Evolutionary conservation across 768 basidiomycete species (phyloP).

Genomic region (Termitomyces sp.): DNA sequence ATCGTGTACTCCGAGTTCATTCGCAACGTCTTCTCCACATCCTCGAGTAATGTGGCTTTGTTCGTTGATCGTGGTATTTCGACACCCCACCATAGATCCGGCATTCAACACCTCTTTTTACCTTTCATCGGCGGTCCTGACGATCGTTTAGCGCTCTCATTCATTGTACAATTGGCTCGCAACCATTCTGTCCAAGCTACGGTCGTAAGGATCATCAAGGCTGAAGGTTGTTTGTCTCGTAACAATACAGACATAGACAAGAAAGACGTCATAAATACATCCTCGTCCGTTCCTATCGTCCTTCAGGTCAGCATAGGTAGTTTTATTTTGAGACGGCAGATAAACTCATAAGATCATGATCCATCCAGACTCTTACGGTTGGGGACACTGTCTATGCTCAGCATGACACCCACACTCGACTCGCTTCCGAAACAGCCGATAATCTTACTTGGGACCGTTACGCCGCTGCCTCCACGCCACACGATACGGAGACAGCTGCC

Average conservation of each 20-base stretch:
- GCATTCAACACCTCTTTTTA: constrained; percentile 62
- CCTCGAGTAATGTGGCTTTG: constrained; percentile 72
- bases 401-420: constrained; percentile 53
- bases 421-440: constrained; percentile 83
- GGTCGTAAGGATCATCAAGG: constrained; percentile 56
- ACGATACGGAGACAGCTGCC: constrained; percentile 21
- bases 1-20: constrained; percentile 79
- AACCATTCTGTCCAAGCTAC: constrained; percentile 66
- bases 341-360: background rate
- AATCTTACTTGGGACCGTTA: constrained; percentile 73
- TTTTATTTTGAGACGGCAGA: background rate
- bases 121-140: constrained; percentile 96
- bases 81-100: constrained; percentile 19
- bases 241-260: constrained; percentile 24
- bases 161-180: constrained; percentile 74
- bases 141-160: constrained; percentile 78
- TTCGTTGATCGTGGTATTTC: constrained; percentile 73
- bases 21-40: constrained; percentile 71
- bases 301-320: constrained; percentile 26
- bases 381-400: constrained; percentile 73
- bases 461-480: constrained; percentile 27
- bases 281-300: constrained; percentile 9
- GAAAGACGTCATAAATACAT: constrained; percentile 4
- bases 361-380: constrained; percentile 38
- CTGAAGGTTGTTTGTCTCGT: constrained; percentile 29